These are phyloP conservation scores for Phytomonas francai DNA, from an alignment of 208 protist species.

Conservation along the genomic window DNA sequence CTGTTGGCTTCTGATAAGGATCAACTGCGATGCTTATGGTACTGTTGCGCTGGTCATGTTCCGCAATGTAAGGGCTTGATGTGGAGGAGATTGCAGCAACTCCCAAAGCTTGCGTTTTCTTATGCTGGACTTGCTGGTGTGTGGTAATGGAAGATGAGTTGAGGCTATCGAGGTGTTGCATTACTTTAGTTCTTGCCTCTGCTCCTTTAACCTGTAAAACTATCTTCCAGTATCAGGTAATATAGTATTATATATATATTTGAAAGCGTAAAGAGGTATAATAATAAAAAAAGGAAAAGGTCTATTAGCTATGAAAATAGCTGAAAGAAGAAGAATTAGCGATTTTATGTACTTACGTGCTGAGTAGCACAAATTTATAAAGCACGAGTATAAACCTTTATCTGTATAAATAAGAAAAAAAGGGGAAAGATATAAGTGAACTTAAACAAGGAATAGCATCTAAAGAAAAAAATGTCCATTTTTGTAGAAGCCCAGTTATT, in stretches of 20 bases:
- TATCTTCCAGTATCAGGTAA: background rate
- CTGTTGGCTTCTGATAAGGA: background rate
- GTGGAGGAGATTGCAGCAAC: background rate
- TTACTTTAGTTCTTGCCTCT: background rate
- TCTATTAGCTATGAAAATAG: background rate
- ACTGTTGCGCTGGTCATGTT: background rate
- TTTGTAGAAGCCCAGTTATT: background rate
- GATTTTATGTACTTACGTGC: background rate
- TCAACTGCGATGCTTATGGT: background rate
- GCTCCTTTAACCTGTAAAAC: background rate
- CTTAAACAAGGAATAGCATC: background rate
- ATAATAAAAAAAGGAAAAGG: background rate
- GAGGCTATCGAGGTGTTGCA: conserved; percentile 5
- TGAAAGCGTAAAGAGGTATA: background rate
- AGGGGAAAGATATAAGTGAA: background rate
- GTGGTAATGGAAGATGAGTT: conserved; percentile 14
- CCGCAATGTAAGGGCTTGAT: background rate
- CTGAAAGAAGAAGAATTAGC: conserved; percentile 10
- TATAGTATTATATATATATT: background rate
- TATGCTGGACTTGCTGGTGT: conserved; percentile 1
- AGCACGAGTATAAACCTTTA: background rate
- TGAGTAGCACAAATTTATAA: conserved; percentile 11
- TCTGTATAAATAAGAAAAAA: conserved; percentile 6
- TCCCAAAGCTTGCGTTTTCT: background rate
- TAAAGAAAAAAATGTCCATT: conserved; percentile 1